Base-by-base conservation (phyloP, 1,139 yeast species). In the Saccharomycopsis phalli region DNA sequence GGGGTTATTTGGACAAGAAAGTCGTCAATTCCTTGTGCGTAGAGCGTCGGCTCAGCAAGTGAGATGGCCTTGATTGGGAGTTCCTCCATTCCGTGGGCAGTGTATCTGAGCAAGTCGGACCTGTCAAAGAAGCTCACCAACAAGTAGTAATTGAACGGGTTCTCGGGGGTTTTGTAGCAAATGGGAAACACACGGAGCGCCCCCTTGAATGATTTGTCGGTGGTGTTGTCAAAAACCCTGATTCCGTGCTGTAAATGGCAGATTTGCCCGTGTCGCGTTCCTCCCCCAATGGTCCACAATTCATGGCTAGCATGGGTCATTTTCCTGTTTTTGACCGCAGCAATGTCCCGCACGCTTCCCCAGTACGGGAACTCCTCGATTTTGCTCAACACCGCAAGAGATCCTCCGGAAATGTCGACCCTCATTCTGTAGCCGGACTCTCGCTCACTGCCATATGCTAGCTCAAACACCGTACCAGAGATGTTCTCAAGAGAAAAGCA, bases 241-340 rank as follows among this genome's bases (percentile, higher is more conserved):
- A 41, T 18, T 8, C 45, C 45, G 7, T 29, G 20, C 21, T 35
- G 22, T 36, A 41, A 30, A n/a, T 38, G 36, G 5, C 17, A 22
- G 7, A 41, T 14, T 4, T 36, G 6, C 5, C 45, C 45, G 17
- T 28, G 28, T 10, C 10, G 16, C 7, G 18, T 33, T 20, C 23
- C 42, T n/a, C 45, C 45, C 4, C 39, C 34, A 16, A 27, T 25
- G 10, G 38, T 11, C 45, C 45, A 41, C 7, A 41, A 16, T 21
- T 41, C 45, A n/a, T 37, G 32, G 5, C 37, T 31, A 2, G 28
- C 11, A 14, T 33, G 28, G 6, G 30, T 8, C 3, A 30, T 4
- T 18, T 38, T 38, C n/a, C n/a, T n/a, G n/a, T n/a, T n/a, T n/a
- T n/a, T n/a, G n/a, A n/a, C n/a, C n/a, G 11, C 28, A 21, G 16